These are phyloP conservation scores for Coniferiporia weirii DNA, from an alignment of 1,284 basidiomycete genomes.

Conservation along the genomic window DNA sequence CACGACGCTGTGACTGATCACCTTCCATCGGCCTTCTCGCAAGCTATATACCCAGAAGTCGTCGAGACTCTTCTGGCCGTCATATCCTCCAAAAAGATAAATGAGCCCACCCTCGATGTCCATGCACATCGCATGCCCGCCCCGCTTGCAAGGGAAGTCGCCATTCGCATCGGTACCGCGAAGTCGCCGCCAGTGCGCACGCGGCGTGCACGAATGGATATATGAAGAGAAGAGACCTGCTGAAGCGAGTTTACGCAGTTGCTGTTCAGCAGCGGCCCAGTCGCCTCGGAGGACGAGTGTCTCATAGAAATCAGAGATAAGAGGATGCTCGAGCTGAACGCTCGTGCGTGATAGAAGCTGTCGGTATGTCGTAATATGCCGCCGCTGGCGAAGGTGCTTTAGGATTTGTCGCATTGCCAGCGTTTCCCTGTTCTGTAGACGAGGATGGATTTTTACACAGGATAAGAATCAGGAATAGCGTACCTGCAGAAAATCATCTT, in stretches of 20 bases:
- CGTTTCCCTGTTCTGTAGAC: constrained; percentile 56
- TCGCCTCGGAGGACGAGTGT: constrained; percentile 62
- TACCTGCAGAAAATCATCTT: constrained; percentile 56
- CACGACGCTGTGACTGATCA: constrained; percentile 53
- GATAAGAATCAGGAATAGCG: constrained; percentile 20
- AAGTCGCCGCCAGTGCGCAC: constrained; percentile 53
- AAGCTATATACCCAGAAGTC: constrained; percentile 80
- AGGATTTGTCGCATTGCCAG: constrained; percentile 63
- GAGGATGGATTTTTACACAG: constrained; percentile 11
- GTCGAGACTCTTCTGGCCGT: constrained; percentile 66
- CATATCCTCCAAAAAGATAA: constrained; percentile 80
- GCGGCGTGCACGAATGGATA: constrained; percentile 50
- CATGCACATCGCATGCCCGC: constrained; percentile 81
- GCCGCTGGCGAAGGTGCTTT: constrained; percentile 74
- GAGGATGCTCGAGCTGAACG: constrained; percentile 64
- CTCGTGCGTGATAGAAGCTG: constrained; percentile 53
- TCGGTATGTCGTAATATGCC: constrained; percentile 63
- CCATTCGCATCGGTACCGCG: constrained; percentile 54
- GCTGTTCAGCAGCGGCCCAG: constrained; percentile 55
- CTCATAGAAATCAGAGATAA: constrained; percentile 62
- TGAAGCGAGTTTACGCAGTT: constrained; percentile 45
- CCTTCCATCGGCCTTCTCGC: constrained; percentile 55
- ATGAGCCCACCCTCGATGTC: constrained; percentile 59
- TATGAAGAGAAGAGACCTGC: constrained; percentile 55
- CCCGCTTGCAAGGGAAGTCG: constrained; percentile 57